Base-by-base conservation (phyloP, 306 rosid genomes). In the Ziziphus jujuba region DNA sequence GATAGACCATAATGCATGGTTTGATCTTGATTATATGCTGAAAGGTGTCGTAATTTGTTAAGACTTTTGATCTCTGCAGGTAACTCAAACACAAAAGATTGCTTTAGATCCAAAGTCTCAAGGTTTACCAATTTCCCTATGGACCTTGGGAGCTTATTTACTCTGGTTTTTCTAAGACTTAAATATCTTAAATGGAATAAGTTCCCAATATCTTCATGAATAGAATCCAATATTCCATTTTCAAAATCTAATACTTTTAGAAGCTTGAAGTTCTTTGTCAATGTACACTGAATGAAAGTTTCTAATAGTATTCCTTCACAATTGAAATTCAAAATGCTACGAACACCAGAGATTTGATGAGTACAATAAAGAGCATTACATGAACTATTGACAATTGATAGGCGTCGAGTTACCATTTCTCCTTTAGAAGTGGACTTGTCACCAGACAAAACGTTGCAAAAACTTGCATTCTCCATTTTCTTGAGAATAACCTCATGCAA, bases 21-120 rank as follows among this genome's bases (percentile, higher is more conserved):
- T 2, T 11, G 14, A 0, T 2, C 3, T 28, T 28, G 33, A 28
- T 28, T 28, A 15, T 4, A 47, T 8, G 15, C 51, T 47, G 11
- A 10, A 10, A 47, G 51, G 11, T 47, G 17, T 10, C 15, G 13
- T 10, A 72, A 47, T 40, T 72, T 72, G 1, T 14, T 16, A 31
- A 72, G 58, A 65, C 7, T 40, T 2, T 9, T 45, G 15, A 69
- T 36, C 54, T 49, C 68, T 10, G 13, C 48, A 15, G 71, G 75
- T 63, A 69, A 2, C 20, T 44, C n/a, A 34, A 8, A 22, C n/a
- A 75, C 70, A 0, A 43, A 8, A 52, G 80, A 11, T 7, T 17
- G 11, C 15, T 36, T 55, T 19, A 75, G 54, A 47, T 75, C 79
- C 31, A 75, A n/a, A 1, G 74, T 69, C 20, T 75, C 66, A 6